Evolutionary conservation across 179 eudicot genomes (phyloP), one percentile per base, ranked within the genome.

Genomic region (Silene noctiflora): DNA sequence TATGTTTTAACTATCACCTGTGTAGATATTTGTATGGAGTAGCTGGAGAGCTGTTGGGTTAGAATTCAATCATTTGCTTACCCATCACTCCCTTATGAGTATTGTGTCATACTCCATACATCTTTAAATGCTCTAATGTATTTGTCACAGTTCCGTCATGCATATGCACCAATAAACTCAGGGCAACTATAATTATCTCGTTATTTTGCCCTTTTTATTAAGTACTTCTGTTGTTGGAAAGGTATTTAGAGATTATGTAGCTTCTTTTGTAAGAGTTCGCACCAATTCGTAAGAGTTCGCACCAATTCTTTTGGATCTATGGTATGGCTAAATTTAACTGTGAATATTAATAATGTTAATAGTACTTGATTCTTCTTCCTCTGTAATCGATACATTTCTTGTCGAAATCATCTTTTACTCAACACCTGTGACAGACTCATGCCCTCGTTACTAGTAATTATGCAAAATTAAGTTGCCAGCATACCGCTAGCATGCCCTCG

Each of bases 1-100:
- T 78, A 78, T 78, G 76, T 71, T 71, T 73, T 58, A 64, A 73
- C 71, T 81, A 20, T 3, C 63, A 25, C 27, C 44, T 73, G 42
- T 16, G 55, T 17, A 35, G 42, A 39, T 29, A 53, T 29, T 33
- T 33, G 55, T 22, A 35, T 77, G 58, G 58, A 51, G 76, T 69
- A 74, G 19, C 33, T 59, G 35, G 13, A 33, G 8, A n/a, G 33
- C 29, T 48, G 10, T 67, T 56, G 46, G 27, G 62, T 19, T 46
- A 42, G 16, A 58, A 66, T 53, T 21, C 59, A 35, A 35, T 63
- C 19, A 46, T 46, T 46, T 20, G 33, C 22, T 5, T 76, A 13
- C 8, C 27, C 3, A 9, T 62, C 56, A 67, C 58, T 8, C 20
- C 46, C 42, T 17, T 11, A 19, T 33, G 31, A 17, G n/a, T n/a